Percentiles rank a stretch among this genome's conserved stretches.
phyloP scores from a whole-genome alignment of 2,329 filamentous ascomycete genomes.

The Calonectria pauciramosa region DNA sequence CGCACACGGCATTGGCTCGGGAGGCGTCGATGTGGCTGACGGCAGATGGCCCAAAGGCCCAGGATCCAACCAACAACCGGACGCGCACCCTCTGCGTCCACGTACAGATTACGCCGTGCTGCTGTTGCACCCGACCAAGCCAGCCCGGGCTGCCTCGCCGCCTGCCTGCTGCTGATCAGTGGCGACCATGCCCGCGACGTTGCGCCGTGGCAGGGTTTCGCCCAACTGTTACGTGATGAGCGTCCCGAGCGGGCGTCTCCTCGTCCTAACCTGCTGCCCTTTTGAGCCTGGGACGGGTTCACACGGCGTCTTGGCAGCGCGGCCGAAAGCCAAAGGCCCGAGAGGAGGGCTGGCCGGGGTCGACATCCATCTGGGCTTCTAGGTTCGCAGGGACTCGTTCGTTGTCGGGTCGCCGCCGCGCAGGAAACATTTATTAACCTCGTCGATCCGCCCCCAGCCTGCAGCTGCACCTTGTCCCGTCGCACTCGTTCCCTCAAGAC shows the following conservation, averaged over 20 bases:
- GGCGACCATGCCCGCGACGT: constrained; percentile 20
- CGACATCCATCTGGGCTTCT: constrained; percentile 9
- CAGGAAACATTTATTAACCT: constrained; percentile 19
- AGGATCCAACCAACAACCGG: not conserved
- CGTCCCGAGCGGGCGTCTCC: constrained; percentile 29
- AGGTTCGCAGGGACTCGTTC: not conserved
- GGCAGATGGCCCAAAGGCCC: not conserved
- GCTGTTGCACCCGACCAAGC: not conserved
- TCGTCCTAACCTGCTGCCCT: constrained; percentile 31
- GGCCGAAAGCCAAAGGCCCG: not conserved
- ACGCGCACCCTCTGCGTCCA: not conserved
- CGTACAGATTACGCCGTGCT: not conserved
- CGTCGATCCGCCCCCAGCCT: constrained; percentile 10
- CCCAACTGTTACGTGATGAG: constrained; percentile 41
- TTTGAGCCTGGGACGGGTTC: constrained; percentile 37
- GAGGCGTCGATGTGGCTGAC: constrained; percentile 11
- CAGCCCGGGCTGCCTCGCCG: not conserved
- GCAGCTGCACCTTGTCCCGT: not conserved
- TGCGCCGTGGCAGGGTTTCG: constrained; percentile 18
- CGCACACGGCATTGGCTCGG: constrained; percentile 5
- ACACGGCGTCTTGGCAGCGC: constrained; percentile 20
- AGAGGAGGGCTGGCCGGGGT: constrained; percentile 5
- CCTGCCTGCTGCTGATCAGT: constrained; percentile 29
- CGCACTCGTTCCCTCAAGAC: not conserved
- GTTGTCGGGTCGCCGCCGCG: not conserved